Base-by-base conservation (phyloP, 108 stramenopile species). In the Skeletonema tropicum region DNA sequence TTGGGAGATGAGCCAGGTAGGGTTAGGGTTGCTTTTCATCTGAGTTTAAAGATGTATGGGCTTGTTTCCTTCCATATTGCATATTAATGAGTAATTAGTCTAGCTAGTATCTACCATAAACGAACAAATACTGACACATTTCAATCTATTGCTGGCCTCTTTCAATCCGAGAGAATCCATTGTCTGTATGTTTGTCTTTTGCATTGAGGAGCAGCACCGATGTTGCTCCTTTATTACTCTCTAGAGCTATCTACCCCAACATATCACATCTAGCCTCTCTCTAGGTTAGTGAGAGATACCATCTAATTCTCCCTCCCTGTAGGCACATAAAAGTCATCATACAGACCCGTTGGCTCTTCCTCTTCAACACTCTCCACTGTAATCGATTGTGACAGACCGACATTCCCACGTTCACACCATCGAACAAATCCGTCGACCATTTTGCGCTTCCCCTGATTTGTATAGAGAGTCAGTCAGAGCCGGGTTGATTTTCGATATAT, bases 371-470 rank as follows among this genome's bases (percentile, higher is more conserved):
- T 77, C 35, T 70, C 67, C 19, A 94, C 90, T 11, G 55, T 64
- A 21, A 85, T 75, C 5, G 61, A 59, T 83, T 92, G 91, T 31
- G 83, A 88, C 32, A 94, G 67, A 49, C 91, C 93, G 38, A 94
- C 82, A 70, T 89, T 80, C 14, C 83, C 85, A 26, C 77, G 76
- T 77, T 85, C 38, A 67, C 93, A 94, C 93, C 93, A 94, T 79
- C 93, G 87, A 35, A 92, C 48, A 66, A 94, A 94, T 31, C 90
- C 87, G 29, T 92, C 93, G 29, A 94, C 82, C 84, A 91, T 83
- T 74, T 90, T 89, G 38, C 86, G 75, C 64, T 88, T 94, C 32
- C 93, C 93, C 88, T 94, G 63, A 4, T 15, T 45, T 55, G 0
- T 13, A 11, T 21, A 2, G 62, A 36, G 17, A 35, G 33, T 35